A percentile compares a stretch with the other conserved stretches of the same genome.
Conservation (phyloP, 805 yeast species). For the Kuraishia capsulata region DNA sequence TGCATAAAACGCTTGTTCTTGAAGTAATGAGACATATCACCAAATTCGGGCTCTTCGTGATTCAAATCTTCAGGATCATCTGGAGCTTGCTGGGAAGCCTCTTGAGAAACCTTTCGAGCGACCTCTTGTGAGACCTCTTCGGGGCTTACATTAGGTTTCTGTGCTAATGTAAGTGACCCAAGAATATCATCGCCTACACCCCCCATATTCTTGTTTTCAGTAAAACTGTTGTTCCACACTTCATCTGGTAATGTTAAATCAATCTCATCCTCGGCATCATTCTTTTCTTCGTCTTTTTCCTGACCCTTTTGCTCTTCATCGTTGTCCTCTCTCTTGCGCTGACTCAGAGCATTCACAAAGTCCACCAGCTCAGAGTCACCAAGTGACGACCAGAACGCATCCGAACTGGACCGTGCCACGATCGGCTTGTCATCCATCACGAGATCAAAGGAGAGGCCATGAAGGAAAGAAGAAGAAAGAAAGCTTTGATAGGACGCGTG, state of each 20-base stretch:
- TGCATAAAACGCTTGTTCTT: constrained; percentile 53
- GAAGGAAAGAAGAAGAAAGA: too few species aligned
- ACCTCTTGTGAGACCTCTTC: too few species aligned
- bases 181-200: background rate
- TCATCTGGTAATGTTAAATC: constrained; percentile 5
- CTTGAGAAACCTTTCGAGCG: too few species aligned
- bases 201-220: background rate
- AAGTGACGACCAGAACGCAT: constrained; percentile 22
- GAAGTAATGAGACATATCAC: constrained; percentile 62
- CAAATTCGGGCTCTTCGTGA: constrained; percentile 36
- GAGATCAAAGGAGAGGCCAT: too few species aligned
- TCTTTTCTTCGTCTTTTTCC: constrained; percentile 4
- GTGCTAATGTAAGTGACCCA: background rate
- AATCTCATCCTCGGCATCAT: too few species aligned
- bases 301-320: background rate
- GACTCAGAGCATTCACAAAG: constrained; percentile 24
- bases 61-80: constrained; percentile 2
- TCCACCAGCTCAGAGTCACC: constrained; percentile 28
- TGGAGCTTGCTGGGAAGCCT: too few species aligned
- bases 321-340: constrained; percentile 8
- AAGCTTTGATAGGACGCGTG: background rate
- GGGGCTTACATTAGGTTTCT: background rate
- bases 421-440: too few species aligned
- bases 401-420: too few species aligned
- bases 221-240: background rate